Evolutionary conservation across 768 basidiomycete genomes (phyloP).

Genomic region (Galerina marginata): DNA sequence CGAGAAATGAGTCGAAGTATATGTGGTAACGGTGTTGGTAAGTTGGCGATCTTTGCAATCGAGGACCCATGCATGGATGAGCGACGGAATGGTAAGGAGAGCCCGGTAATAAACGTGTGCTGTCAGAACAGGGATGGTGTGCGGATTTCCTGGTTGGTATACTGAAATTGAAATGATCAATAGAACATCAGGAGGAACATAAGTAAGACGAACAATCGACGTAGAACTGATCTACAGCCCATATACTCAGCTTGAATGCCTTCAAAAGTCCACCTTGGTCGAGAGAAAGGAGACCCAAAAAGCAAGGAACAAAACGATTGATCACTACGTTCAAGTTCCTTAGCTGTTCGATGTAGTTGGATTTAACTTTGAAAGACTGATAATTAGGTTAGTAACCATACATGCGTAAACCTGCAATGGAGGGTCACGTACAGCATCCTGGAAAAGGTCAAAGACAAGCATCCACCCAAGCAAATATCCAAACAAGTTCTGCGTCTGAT

Average conservation of each 20-base stretch:
- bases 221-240: constrained; percentile 85
- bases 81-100: constrained; percentile 80
- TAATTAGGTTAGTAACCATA: background rate
- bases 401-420: background rate
- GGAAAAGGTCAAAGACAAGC: constrained; percentile 85
- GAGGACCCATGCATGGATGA: constrained; percentile 85
- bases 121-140: constrained; percentile 69
- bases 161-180: constrained; percentile 41
- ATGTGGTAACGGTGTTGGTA: constrained; percentile 72
- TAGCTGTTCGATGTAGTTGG: constrained; percentile 86
- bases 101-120: constrained; percentile 92
- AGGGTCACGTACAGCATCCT: constrained; percentile 68
- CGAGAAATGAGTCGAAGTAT: constrained; percentile 86
- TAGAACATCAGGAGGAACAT: background rate
- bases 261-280: constrained; percentile 63
- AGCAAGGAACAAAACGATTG: constrained; percentile 68
- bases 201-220: constrained; percentile 61
- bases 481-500: constrained; percentile 48
- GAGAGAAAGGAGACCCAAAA: constrained; percentile 71
- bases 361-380: constrained; percentile 87
- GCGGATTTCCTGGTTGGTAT: constrained; percentile 55
- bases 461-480: constrained; percentile 88
- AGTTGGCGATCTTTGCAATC: constrained; percentile 91
- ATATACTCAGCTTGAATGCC: constrained; percentile 81
- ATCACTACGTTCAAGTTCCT: constrained; percentile 70